Evolutionary conservation across 78 protist species (phyloP).

Genomic region (Dictyostelium brefeldianum): DNA sequence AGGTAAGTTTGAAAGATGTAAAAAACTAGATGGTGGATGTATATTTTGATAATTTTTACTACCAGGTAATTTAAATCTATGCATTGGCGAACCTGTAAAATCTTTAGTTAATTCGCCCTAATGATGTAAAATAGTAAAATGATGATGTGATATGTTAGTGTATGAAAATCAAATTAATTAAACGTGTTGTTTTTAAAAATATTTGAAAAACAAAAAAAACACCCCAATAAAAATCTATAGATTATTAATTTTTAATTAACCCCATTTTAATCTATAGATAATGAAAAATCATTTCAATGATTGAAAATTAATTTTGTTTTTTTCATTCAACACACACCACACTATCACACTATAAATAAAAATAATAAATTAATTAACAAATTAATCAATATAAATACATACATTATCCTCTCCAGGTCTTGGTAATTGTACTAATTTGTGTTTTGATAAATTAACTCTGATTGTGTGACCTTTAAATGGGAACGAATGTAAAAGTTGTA

Average conservation of each 20-base stretch:
- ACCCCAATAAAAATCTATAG: not conserved
- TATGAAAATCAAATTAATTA: not conserved
- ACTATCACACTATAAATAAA: too few relatives aligned
- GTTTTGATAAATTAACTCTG: conserved; percentile 48
- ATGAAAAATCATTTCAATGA: not conserved
- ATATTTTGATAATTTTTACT: conserved; percentile 84
- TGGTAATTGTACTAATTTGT: conserved; percentile 45
- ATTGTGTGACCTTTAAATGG: conserved; percentile 49
- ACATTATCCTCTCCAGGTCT: conserved; percentile 70
- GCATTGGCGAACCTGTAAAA: conserved; percentile 70
- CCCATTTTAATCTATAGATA: too few relatives aligned
- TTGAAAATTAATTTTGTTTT: too few relatives aligned
- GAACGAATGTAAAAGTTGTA: conserved; percentile 59
- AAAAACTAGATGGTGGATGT: conserved; percentile 75
- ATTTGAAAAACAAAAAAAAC: not conserved
- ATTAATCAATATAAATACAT: conserved; percentile 9
- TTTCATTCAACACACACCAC: too few relatives aligned
- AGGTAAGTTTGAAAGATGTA: conserved; percentile 86
- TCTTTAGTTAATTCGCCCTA: conserved; percentile 75
- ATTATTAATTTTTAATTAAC: not conserved
- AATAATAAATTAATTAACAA: not conserved
- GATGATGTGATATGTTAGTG: not conserved
- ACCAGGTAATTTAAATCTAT: conserved; percentile 77
- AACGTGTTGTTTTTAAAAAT: too few relatives aligned
- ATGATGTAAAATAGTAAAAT: not conserved